Evolutionary conservation across 2,329 filamentous ascomycete genomes (phyloP), one percentile per base, ranked within the genome.

Genomic region (Nothophoma quercina): DNA sequence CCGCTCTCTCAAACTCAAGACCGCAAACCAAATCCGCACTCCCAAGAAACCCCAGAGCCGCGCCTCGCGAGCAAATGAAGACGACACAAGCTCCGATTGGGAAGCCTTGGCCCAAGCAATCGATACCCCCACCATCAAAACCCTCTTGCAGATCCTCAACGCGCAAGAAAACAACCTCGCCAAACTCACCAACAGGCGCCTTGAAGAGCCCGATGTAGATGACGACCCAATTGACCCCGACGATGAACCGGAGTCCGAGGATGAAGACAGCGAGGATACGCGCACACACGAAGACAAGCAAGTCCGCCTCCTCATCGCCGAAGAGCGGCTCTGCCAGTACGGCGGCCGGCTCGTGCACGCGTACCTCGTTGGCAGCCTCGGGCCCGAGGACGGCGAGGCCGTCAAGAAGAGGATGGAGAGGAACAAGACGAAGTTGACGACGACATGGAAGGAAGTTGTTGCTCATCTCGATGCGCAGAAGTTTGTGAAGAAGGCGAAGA

Each of bases 371-470:
- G 86, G 86, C 45, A 85, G 92, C 32, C 79, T 97, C 42, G 91
- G 96, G 68, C 55, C 56, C 1, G 57, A 64, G 9, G 77, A 84
- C 23, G 59, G 61, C 6, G 76, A 82, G 9, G 75, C 83, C 22
- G 81, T 96, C 28, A 84, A 85, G 58, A 84, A 85, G 64, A 83
- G 92, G 16, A 79, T 99, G 18, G 81, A 88, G 64, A 83, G 90
- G 60, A 97, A 99, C 75, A 88, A 88, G 69, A 79, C 78, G n/a
- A 87, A 85, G 68, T 82, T 99, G 3, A 95, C 95, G 2, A 79
- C 84, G 36, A 97, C 95, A 70, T 96, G 90, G 80, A 90, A 88
- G 67, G 91, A 95, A 64, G 86, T 97, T 6, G 79, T 96, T 4
- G 84, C 85, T 7, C 95, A 88, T 71, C 79, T 98, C 4, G 92